phyloP scores from a whole-genome alignment of 2,329 filamentous ascomycete genomes.

The Torrubiella hemipterigena region DNA sequence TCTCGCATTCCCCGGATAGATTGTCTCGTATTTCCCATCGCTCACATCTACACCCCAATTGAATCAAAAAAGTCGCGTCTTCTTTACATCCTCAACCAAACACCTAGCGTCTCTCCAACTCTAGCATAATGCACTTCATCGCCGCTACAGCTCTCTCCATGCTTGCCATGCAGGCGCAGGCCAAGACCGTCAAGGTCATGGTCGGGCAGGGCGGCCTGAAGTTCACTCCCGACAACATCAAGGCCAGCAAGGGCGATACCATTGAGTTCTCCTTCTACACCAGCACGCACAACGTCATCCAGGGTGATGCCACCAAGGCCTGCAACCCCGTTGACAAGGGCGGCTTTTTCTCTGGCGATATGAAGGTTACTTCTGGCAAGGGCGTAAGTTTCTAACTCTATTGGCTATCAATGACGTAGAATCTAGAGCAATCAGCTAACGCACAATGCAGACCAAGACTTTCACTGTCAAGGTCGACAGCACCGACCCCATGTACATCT shows the following conservation, averaged over 20 bases:
- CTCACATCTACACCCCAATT: background rate
- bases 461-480: slow-evolving; percentile 16
- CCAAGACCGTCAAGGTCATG: slow-evolving; percentile 22
- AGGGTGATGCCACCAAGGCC: slow-evolving; percentile 33
- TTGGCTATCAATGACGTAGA: background rate
- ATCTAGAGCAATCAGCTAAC: background rate
- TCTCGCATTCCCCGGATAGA: no score
- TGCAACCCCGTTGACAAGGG: slow-evolving; percentile 24
- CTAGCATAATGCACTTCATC: slow-evolving; percentile 4
- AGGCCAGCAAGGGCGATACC: slow-evolving; percentile 31
- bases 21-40: background rate
- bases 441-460: background rate
- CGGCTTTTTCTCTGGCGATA: slow-evolving; percentile 4
- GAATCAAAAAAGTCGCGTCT: background rate
- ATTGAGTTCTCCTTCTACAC: slow-evolving; percentile 42
- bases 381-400: slow-evolving; percentile 1
- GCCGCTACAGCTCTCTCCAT: background rate
- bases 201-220: slow-evolving; percentile 29
- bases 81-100: background rate
- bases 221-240: slow-evolving; percentile 31
- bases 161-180: slow-evolving; percentile 10
- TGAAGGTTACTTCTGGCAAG: background rate
- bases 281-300: slow-evolving; percentile 36
- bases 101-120: background rate
- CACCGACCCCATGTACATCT: slow-evolving; percentile 18